A percentile compares a stretch with the other conserved stretches of the same genome.
phyloP scores from a whole-genome alignment of 192 early-diverging fungal species.

The Backusella australiensis region DNA sequence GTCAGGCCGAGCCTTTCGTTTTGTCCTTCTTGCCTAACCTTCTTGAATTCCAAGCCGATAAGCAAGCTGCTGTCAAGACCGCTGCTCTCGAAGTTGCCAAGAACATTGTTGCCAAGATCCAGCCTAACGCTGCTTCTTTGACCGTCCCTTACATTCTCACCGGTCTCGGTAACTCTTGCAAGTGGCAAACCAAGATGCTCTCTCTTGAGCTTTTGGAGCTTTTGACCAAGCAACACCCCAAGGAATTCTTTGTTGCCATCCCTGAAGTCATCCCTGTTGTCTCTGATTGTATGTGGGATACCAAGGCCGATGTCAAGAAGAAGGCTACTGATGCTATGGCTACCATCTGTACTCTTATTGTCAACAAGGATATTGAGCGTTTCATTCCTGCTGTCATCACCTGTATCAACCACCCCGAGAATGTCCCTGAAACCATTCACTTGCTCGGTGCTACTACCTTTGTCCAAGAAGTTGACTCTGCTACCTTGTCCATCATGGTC shows the following conservation, averaged over 20 bases:
- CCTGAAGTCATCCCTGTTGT: constrained; percentile 70
- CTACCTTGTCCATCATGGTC: constrained; percentile 79
- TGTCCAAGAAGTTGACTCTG: constrained; percentile 72
- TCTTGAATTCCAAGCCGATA: constrained; percentile 60
- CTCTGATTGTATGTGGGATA: constrained; percentile 79
- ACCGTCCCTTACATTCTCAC: constrained; percentile 65
- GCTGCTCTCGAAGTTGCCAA: constrained; percentile 46
- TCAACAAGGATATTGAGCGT: constrained; percentile 77
- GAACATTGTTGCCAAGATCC: constrained; percentile 40
- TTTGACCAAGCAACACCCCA: constrained; percentile 45
- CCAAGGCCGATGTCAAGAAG: constrained; percentile 68
- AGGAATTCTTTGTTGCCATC: constrained; percentile 48
- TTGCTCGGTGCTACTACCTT: constrained; percentile 79
- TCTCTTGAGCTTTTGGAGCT: constrained; percentile 43
- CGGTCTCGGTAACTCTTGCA: constrained; percentile 71
- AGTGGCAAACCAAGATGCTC: constrained; percentile 70
- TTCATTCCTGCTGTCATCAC: constrained; percentile 73
- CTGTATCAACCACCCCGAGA: constrained; percentile 76
- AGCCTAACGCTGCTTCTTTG: constrained; percentile 44
- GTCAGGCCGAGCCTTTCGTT: constrained; percentile 66
- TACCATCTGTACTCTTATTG: constrained; percentile 65
- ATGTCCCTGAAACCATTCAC: constrained; percentile 76
- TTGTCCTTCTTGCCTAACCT: constrained; percentile 60
- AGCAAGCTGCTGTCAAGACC: constrained; percentile 43
- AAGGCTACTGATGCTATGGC: constrained; percentile 67